Evolutionary conservation across 2,329 filamentous ascomycete genomes (phyloP), one percentile per base, ranked within the genome.

Genomic region (Corniculantispora saksenae): DNA sequence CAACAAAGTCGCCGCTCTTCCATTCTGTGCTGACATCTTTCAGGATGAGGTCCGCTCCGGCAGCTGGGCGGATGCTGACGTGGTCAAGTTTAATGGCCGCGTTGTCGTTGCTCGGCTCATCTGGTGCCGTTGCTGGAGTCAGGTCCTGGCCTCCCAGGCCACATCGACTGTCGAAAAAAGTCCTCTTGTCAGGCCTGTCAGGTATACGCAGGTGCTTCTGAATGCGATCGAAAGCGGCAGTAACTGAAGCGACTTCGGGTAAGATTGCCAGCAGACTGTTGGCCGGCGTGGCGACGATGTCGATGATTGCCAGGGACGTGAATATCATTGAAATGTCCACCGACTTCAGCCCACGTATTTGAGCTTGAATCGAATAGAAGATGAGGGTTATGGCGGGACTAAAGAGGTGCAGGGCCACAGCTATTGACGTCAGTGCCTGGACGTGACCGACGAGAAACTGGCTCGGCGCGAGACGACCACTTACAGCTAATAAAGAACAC

Each of bases 401-500:
- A 43, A 56, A 63, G 12, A 48, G 53, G 35, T 35, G 21, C 13
- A 57, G 32, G 3, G 35, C 54, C 19, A 57, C 54, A 15, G 54
- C 54, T 55, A n/a, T 17, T 21, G 38, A 25, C 54, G 15, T 45
- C 1, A 43, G 35, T 10, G 10, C 32, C 5, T 6, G 32, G 32
- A 32, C 32, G 4, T 10, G n/a, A 35, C 35, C 12, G 21, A 17
- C 32, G 32, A 25, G n/a, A 23, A 43, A 43, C n/a, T n/a, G n/a
- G n/a, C n/a, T n/a, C 15, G 19, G 51, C 9, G 19, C 3, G 54
- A 21, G 55, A 32, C 32, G 12, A 32, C 6, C 35, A 64, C 66
- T 65, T 63, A 65, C 67, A 64, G 59, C 66, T 65, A 13, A 60
- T 35, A 53, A 66, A 60, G 40, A 65, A 69, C 5, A 57, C 66